These are phyloP conservation scores for Fraxinus xanthoxyloides DNA, from an alignment of 305 asterid genomes.

Conservation along the genomic window DNA sequence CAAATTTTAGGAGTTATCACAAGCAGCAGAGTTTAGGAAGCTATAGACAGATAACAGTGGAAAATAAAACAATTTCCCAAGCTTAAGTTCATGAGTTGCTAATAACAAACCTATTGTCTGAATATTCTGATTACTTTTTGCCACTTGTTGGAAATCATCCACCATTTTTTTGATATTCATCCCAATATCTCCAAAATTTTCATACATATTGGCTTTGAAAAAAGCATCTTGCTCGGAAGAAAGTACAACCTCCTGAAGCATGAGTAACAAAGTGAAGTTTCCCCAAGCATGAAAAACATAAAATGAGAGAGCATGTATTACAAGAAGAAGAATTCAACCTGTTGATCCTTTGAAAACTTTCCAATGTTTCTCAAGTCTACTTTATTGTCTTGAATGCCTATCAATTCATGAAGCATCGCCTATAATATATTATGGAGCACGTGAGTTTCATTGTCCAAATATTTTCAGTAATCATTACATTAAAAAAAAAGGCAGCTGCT, in stretches of 20 bases:
- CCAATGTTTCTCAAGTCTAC: constrained; percentile 76
- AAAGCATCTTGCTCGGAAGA: constrained; percentile 96
- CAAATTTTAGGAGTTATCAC: constrained; percentile 20
- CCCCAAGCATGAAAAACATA: constrained; percentile 11
- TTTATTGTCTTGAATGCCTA: constrained; percentile 93
- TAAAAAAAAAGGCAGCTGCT: neutral
- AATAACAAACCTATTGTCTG: constrained; percentile 85
- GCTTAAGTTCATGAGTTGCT: constrained; percentile 17
- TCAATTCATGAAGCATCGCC: constrained; percentile 97
- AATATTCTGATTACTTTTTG: constrained; percentile 94
- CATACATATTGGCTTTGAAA: constrained; percentile 90
- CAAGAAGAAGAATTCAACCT: constrained; percentile 49
- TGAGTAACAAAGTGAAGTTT: constrained; percentile 24
- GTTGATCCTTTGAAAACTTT: constrained; percentile 72
- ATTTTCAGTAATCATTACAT: constrained; percentile 6
- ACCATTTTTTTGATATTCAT: constrained; percentile 93
- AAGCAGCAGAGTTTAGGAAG: constrained; percentile 19
- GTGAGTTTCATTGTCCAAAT: constrained; percentile 13
- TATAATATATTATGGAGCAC: constrained; percentile 27
- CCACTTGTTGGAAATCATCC: constrained; percentile 94
- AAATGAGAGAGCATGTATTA: constrained; percentile 16
- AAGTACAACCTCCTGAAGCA: constrained; percentile 84
- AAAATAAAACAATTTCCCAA: constrained; percentile 14
- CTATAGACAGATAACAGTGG: constrained; percentile 6
- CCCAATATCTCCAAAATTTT: constrained; percentile 97